A percentile compares a stretch with the other conserved stretches of the same genome.
Evolutionary conservation across 1,284 basidiomycete species (phyloP).

Genomic region (Ustilago vetiveriae): DNA sequence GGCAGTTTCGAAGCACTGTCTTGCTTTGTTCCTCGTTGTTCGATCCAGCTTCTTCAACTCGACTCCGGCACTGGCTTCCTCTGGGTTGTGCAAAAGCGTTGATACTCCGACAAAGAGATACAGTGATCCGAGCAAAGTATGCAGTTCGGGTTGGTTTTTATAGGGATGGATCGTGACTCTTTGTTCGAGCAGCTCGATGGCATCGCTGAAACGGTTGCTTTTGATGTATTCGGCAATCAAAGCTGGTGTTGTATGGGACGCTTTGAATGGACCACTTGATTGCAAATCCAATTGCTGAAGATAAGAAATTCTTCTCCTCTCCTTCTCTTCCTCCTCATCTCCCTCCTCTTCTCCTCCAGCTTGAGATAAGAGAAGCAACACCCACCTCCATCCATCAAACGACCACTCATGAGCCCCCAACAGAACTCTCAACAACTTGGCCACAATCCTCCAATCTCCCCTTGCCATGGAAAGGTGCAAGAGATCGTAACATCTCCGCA

Average conservation of each 20-base stretch:
- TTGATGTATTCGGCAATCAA: conserved; percentile 27
- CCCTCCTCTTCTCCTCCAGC: not conserved
- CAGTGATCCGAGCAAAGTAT: conserved; percentile 24
- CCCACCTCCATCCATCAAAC: conserved; percentile 5
- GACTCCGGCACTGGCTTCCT: not conserved
- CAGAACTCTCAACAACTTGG: conserved; percentile 14
- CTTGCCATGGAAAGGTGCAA: conserved; percentile 19
- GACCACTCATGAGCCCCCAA: conserved; percentile 34
- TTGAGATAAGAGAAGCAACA: not conserved
- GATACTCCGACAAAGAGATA: conserved; percentile 28
- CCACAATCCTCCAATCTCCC: conserved; percentile 10
- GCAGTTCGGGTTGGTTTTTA: conserved; percentile 16
- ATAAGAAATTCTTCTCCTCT: conserved; percentile 5
- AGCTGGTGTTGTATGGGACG: conserved; percentile 1
- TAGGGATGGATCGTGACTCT: conserved; percentile 33
- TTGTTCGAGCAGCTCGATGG: conserved; percentile 32
- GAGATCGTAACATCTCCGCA: conserved; percentile 26
- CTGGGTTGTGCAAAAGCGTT: not conserved
- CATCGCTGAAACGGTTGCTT: conserved; percentile 7
- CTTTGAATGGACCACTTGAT: conserved; percentile 18
- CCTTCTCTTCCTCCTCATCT: not conserved
- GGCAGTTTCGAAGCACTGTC: conserved; percentile 24
- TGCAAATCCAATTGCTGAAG: conserved; percentile 15
- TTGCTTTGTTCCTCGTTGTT: conserved; percentile 14
- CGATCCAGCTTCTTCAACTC: conserved; percentile 17